Conservation (phyloP, 306 rosid species). For the Vigna angularis region DNA sequence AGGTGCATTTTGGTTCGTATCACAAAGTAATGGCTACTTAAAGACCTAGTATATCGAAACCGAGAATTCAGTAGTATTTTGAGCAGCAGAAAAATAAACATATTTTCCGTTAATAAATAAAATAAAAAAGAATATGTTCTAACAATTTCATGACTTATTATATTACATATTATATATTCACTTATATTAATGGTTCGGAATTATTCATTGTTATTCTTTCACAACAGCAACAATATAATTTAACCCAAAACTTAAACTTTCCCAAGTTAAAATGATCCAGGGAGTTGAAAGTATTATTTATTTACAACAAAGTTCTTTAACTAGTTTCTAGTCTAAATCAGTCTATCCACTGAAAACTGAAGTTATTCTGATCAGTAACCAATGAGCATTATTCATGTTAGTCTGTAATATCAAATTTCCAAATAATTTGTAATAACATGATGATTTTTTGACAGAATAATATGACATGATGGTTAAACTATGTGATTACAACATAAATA, state of each 20-base stretch:
- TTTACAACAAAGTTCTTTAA: background rate
- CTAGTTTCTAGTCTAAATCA: background rate
- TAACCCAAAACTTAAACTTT: background rate
- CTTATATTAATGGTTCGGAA: background rate
- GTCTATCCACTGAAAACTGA: background rate
- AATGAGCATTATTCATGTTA: background rate
- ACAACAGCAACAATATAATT: too few species aligned
- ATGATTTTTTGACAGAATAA: background rate
- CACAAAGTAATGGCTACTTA: too few species aligned
- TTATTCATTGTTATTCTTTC: too few species aligned
- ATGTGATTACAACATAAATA: conserved; percentile 49
- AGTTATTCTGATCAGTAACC: conserved; percentile 14
- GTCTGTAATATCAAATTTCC: conserved; percentile 1
- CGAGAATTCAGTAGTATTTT: too few species aligned
- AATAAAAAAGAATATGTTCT: too few species aligned
- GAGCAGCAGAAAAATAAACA: too few species aligned
- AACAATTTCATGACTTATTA: background rate
- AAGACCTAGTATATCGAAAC: too few species aligned
- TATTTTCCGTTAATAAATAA: too few species aligned
- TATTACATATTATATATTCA: background rate
- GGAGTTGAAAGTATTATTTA: background rate
- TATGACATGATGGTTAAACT: conserved; percentile 31
- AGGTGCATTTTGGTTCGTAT: too few species aligned
- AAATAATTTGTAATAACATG: conserved; percentile 39
- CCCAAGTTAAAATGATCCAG: background rate